Conservation (phyloP, 768 basidiomycete genomes). For the Leucocoprinus birnbaumii region DNA sequence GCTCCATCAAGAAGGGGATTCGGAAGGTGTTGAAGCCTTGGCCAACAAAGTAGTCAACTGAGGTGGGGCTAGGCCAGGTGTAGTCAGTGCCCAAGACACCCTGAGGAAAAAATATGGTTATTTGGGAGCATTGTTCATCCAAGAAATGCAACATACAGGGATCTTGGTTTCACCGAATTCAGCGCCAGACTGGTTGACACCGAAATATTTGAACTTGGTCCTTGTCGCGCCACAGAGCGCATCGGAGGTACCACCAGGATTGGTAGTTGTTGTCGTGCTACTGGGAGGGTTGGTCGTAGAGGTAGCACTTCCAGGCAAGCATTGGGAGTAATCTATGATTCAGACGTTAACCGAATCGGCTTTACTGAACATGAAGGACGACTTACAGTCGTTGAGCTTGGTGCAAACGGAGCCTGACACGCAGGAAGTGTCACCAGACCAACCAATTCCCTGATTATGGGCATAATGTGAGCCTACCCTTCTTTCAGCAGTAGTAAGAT, state of each 20-base stretch:
- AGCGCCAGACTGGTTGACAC: conserved; percentile 61
- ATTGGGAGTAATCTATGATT: conserved; percentile 43
- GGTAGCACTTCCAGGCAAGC: conserved; percentile 29
- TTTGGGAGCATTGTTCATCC: too few species aligned
- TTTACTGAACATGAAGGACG: neutral
- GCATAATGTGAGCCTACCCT: conserved; percentile 6
- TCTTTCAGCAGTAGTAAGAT: neutral
- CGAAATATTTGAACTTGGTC: conserved; percentile 62
- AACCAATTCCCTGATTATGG: conserved; percentile 32
- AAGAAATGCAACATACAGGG: conserved; percentile 34
- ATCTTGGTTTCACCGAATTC: conserved; percentile 51
- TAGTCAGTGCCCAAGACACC: conserved; percentile 40
- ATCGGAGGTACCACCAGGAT: neutral
- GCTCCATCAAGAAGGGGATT: conserved; percentile 58
- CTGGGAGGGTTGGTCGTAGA: conserved; percentile 12
- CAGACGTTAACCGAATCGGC: too few species aligned
- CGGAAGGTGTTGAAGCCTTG: conserved; percentile 64
- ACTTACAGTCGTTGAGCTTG: conserved; percentile 36
- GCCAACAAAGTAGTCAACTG: conserved; percentile 49
- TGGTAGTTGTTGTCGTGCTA: conserved; percentile 8
- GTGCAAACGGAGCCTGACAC: conserved; percentile 38
- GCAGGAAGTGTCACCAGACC: conserved; percentile 39
- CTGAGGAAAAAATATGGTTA: conserved; percentile 18
- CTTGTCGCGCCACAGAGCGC: conserved; percentile 13
- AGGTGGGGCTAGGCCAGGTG: conserved; percentile 44